Conservation (phyloP, 768 basidiomycete species). For the Lactarius akahatsu region DNA sequence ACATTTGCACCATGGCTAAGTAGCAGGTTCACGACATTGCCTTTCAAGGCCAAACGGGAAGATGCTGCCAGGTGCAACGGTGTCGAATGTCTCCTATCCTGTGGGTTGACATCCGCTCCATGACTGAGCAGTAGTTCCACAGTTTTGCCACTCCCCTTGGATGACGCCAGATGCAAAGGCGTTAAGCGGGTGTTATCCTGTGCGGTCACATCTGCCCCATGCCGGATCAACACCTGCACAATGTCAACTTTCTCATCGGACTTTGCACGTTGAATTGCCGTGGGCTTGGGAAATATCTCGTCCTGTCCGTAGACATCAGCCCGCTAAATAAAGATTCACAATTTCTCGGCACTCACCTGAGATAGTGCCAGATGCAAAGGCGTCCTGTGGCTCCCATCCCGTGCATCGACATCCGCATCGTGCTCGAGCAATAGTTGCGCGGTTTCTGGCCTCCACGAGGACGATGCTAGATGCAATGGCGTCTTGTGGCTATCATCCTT, state of each 20-base stretch:
- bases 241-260: too few species aligned
- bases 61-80: not conserved
- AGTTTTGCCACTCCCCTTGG: not conserved
- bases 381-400: too few species aligned
- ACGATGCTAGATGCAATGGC: too few species aligned
- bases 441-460: too few species aligned
- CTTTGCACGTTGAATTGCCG: not conserved
- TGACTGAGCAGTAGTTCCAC: not conserved
- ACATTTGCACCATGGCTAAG: not conserved
- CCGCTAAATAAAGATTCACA: too few species aligned
- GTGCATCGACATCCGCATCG: too few species aligned
- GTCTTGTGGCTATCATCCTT: too few species aligned
- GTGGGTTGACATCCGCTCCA: not conserved
- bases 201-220: not conserved
- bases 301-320: too few species aligned
- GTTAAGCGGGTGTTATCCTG: not conserved
- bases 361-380: not conserved
- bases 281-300: not conserved
- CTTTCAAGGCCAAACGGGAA: not conserved
- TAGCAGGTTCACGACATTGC: not conserved
- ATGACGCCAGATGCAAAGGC: not conserved
- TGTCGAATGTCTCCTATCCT: not conserved
- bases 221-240: not conserved
- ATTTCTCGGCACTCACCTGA: not conserved
- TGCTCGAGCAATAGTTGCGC: too few species aligned